phyloP scores from a whole-genome alignment of 805 yeast species.

The Candida tallmaniae region DNA sequence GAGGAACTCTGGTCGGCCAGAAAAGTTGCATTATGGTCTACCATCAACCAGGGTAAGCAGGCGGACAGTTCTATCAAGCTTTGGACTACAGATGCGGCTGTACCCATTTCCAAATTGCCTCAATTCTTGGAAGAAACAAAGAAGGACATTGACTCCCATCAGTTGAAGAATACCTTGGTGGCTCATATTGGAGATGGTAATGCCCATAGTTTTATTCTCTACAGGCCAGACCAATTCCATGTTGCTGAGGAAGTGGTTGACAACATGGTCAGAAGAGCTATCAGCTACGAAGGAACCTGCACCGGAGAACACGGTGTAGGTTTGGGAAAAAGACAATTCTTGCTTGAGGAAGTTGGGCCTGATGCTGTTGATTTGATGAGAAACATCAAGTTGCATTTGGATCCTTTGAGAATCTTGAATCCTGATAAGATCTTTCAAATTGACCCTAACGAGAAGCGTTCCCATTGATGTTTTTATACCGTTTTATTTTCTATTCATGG shows the following conservation, averaged over 20 bases:
- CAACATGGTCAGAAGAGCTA: conserved; percentile 24
- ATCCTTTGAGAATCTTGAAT: conserved; percentile 65
- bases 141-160: conserved; percentile 49
- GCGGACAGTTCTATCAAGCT: conserved; percentile 41
- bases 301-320: conserved; percentile 89
- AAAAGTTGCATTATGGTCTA: conserved; percentile 50
- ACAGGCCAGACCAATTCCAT: conserved; percentile 46
- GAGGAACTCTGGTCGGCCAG: conserved; percentile 74
- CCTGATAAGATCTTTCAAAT: conserved; percentile 73
- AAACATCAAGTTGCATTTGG: conserved; percentile 61
- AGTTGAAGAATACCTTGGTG: conserved; percentile 54
- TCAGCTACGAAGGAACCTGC: conserved; percentile 62
- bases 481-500: no score
- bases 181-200: conserved; percentile 89
- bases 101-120: conserved; percentile 67
- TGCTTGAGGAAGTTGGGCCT: conserved; percentile 60
- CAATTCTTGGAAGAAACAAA: conserved; percentile 59
- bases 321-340: conserved; percentile 60
- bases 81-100: conserved; percentile 82
- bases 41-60: conserved; percentile 30
- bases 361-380: conserved; percentile 69
- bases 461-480: conserved; percentile 8
- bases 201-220: conserved; percentile 64
- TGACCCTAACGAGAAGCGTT: conserved; percentile 45
- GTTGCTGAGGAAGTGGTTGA: conserved; percentile 32